Conservation (phyloP, 2,329 filamentous ascomycete genomes). For the Fusarium sacchari region DNA sequence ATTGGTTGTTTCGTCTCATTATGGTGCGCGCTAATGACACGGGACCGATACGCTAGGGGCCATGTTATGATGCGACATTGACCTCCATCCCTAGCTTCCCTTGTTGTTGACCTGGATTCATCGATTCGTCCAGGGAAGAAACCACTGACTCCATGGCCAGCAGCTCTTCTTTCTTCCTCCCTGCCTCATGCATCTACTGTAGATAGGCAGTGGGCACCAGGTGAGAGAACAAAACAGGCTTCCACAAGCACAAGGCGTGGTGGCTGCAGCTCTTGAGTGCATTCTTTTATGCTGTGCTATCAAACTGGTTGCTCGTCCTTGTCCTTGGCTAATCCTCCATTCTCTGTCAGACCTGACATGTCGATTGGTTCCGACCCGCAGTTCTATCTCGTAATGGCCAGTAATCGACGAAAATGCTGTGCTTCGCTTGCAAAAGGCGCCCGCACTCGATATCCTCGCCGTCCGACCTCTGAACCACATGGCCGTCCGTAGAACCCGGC, state of each 20-base stretch:
- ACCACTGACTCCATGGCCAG: background rate
- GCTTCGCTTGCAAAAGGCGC: conserved; percentile 10
- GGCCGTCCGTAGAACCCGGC: conserved; percentile 21
- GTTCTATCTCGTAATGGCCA: conserved; percentile 24
- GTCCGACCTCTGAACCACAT: conserved; percentile 24
- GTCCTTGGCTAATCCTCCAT: conserved; percentile 22
- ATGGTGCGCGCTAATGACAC: conserved; percentile 28
- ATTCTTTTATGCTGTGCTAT: conserved; percentile 32
- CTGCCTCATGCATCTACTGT: background rate
- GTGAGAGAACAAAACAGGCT: conserved; percentile 33
- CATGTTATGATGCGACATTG: conserved; percentile 5
- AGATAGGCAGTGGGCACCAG: background rate
- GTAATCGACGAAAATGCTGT: conserved; percentile 33
- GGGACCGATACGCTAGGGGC: conserved; percentile 30
- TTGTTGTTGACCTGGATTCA: conserved; percentile 4
- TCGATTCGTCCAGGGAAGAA: conserved; percentile 13
- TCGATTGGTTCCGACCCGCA: conserved; percentile 31
- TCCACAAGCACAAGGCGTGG: conserved; percentile 31
- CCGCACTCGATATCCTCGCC: conserved; percentile 13
- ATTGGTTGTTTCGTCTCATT: conserved; percentile 24
- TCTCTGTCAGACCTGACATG: conserved; percentile 14
- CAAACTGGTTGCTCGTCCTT: conserved; percentile 1
- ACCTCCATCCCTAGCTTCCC: conserved; percentile 6
- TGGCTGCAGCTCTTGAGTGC: conserved; percentile 31
- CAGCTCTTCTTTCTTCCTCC: background rate